Evolutionary conservation across 2,329 filamentous ascomycete genomes (phyloP).

Genomic region (Fusarium redolens): DNA sequence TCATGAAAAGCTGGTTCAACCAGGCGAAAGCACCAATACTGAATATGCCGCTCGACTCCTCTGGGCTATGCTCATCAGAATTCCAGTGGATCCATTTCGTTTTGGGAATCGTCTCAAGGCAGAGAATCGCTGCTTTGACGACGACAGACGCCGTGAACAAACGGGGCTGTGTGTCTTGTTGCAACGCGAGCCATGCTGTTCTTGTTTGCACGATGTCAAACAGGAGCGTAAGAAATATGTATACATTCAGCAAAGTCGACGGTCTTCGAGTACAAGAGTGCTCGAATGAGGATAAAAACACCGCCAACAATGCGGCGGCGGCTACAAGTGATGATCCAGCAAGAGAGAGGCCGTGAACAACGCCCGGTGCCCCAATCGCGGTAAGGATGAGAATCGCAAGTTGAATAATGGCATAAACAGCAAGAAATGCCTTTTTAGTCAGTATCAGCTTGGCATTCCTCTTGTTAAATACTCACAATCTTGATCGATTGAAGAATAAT

Average conservation of each 20-base stretch:
- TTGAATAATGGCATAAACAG: constrained; percentile 46
- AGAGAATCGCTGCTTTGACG: constrained; percentile 50
- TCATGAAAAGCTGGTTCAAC: constrained; percentile 50
- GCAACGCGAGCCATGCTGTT: constrained; percentile 54
- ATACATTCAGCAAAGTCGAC: constrained; percentile 56
- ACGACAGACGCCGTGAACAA: constrained; percentile 51
- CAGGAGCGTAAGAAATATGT: constrained; percentile 55
- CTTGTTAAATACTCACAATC: constrained; percentile 36
- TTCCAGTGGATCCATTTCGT: constrained; percentile 54
- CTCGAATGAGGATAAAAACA: constrained; percentile 50
- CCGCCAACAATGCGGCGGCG: constrained; percentile 45
- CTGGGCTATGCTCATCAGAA: constrained; percentile 52
- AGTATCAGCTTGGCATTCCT: neutral
- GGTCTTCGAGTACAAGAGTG: constrained; percentile 54
- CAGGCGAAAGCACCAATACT: constrained; percentile 51
- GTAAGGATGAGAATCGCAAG: constrained; percentile 48
- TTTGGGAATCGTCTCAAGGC: constrained; percentile 55
- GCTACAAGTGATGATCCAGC: constrained; percentile 41
- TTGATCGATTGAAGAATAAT: constrained; percentile 49
- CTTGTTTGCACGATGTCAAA: constrained; percentile 57
- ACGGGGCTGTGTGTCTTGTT: constrained; percentile 38
- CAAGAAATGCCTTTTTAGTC: constrained; percentile 37
- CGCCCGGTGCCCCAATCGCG: constrained; percentile 28
- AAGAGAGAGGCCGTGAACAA: constrained; percentile 44
- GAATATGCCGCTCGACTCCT: constrained; percentile 50